Conservation (phyloP, 768 basidiomycete species). For the Boletales sp. region DNA sequence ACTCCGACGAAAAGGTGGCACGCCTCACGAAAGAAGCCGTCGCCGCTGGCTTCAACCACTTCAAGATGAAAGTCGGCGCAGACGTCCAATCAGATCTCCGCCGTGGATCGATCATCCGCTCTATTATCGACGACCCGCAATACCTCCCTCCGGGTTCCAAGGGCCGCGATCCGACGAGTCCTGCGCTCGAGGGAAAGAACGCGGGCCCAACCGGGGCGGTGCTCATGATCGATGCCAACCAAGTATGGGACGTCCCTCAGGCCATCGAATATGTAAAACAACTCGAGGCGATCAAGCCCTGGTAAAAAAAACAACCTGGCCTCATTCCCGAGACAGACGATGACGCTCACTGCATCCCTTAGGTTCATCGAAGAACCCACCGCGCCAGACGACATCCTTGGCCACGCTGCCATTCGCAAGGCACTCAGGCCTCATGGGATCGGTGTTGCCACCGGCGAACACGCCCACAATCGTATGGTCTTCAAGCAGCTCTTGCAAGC, state of each 20-base stretch:
- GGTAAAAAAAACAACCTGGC: constrained; percentile 42
- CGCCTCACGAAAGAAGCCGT: constrained; percentile 85
- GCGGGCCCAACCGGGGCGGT: constrained; percentile 93
- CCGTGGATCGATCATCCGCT: constrained; percentile 84
- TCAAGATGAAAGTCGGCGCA: constrained; percentile 98
- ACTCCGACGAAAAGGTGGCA: constrained; percentile 88
- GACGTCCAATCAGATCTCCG: constrained; percentile 79
- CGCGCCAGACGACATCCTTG: constrained; percentile 90
- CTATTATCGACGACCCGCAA: constrained; percentile 91
- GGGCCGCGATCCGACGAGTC: constrained; percentile 57
- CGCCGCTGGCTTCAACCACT: constrained; percentile 89
- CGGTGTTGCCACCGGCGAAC: constrained; percentile 95
- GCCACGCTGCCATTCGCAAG: constrained; percentile 81
- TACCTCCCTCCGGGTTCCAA: constrained; percentile 61
- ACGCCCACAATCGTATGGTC: constrained; percentile 93
- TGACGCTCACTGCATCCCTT: not conserved
- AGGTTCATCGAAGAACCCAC: constrained; percentile 99
- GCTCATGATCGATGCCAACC: constrained; percentile 97
- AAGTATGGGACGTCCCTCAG: constrained; percentile 91
- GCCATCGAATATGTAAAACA: constrained; percentile 89
- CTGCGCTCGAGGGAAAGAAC: constrained; percentile 80
- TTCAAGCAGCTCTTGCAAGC: constrained; percentile 96
- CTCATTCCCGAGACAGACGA: not conserved
- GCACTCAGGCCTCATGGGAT: constrained; percentile 80
- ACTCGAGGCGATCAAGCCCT: constrained; percentile 79